These are phyloP conservation scores for Monotropa hypopitys DNA, from an alignment of 179 eudicot species.

Conservation along the genomic window DNA sequence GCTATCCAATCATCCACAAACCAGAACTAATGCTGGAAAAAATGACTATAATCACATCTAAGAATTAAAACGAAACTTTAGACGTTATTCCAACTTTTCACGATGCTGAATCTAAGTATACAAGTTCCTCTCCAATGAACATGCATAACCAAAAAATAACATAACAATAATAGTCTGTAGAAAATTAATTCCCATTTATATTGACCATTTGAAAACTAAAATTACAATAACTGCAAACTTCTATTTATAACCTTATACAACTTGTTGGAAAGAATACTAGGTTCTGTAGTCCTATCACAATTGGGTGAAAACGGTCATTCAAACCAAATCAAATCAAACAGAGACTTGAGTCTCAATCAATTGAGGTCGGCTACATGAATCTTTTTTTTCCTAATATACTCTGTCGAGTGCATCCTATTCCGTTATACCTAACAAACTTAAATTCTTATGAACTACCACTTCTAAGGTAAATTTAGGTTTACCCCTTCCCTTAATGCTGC, in stretches of 20 bases:
- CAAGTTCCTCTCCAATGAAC: neutral
- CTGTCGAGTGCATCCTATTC: no score
- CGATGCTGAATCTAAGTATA: no score
- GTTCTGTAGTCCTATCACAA: neutral
- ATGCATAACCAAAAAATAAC: neutral
- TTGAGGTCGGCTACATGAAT: no score
- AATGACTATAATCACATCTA: neutral
- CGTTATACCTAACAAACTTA: no score
- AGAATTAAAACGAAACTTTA: neutral
- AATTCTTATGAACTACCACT: no score
- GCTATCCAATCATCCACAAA: neutral
- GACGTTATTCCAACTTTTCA: neutral
- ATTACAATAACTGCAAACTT: neutral
- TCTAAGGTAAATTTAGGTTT: no score
- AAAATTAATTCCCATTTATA: neutral
- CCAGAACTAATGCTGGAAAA: neutral
- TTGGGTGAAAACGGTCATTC: neutral
- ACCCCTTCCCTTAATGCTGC: no score
- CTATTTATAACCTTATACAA: neutral
- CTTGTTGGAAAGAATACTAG: neutral
- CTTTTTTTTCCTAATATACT: no score
- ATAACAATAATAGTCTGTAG: neutral
- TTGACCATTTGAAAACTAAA: neutral
- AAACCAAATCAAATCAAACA: no score
- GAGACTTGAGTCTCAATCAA: no score